phyloP scores from a whole-genome alignment of 169 alveolate species.

The Cryptosporidium ubiquitum region DNA sequence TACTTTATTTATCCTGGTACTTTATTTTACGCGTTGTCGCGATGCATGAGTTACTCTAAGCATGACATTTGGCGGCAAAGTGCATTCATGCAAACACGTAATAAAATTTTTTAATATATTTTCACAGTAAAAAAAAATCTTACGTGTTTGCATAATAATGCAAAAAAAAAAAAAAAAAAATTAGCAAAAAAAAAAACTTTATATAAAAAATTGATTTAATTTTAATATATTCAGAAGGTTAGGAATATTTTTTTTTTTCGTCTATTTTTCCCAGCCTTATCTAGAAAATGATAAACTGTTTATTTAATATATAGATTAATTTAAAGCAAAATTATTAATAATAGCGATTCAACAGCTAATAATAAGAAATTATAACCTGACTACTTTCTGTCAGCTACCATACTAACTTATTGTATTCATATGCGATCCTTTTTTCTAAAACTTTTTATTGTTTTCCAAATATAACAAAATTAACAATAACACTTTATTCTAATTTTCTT shows the following conservation, averaged over 20 bases:
- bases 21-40: conserved; percentile 75
- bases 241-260: not conserved
- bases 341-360: too few relatives aligned
- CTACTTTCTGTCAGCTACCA: not conserved
- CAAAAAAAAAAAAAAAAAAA: not conserved
- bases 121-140: not conserved
- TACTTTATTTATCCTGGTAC: conserved; percentile 62
- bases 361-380: too few relatives aligned
- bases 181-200: not conserved
- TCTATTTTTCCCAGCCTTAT: too few relatives aligned
- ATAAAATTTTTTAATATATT: not conserved
- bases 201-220: not conserved
- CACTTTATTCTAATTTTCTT: too few relatives aligned
- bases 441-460: not conserved
- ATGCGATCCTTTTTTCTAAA: too few relatives aligned
- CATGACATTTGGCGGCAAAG: conserved; percentile 68
- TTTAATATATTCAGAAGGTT: not conserved
- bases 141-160: not conserved
- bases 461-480: too few relatives aligned
- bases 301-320: too few relatives aligned
- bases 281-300: not conserved
- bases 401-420: too few relatives aligned
- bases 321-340: too few relatives aligned
- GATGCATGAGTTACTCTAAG: conserved; percentile 75
- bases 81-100: conserved; percentile 52